Percentiles rank a stretch among this genome's conserved stretches.
Evolutionary conservation across 2,329 filamentous ascomycete species (phyloP).

Genomic region (Penicillium sp.): DNA sequence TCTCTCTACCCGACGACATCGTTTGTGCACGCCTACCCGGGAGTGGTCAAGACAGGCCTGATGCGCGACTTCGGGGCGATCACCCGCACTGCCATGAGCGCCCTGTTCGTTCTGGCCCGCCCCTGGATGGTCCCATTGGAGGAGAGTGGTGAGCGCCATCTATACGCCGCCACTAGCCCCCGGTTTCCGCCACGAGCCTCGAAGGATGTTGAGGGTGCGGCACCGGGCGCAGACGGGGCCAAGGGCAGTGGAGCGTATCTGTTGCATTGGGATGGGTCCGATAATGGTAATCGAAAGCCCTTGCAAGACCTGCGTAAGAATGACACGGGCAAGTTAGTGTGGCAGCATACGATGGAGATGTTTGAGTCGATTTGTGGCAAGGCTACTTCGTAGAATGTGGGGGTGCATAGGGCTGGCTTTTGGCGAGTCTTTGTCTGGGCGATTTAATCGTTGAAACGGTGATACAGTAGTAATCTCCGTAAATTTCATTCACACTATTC

Average conservation of each 20-base stretch:
- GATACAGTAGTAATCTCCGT: too few relatives aligned
- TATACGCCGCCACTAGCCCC: slow-evolving; percentile 20
- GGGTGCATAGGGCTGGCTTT: background rate
- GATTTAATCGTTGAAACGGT: background rate
- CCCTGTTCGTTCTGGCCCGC: slow-evolving; percentile 5
- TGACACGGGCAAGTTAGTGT: slow-evolving; percentile 14
- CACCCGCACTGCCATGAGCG: slow-evolving; percentile 6
- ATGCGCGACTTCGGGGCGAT: slow-evolving; percentile 11
- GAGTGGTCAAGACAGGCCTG: slow-evolving; percentile 39
- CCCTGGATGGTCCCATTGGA: slow-evolving; percentile 15
- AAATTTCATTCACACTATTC: too few relatives aligned
- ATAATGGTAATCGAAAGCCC: slow-evolving; percentile 10
- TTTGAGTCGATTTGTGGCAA: slow-evolving; percentile 18
- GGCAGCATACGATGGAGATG: slow-evolving; percentile 18
- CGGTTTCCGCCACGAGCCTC: slow-evolving; percentile 11
- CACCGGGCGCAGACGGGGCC: slow-evolving; percentile 14
- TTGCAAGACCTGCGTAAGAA: slow-evolving; percentile 15
- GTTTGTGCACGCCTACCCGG: slow-evolving; percentile 54
- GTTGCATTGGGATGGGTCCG: slow-evolving; percentile 14
- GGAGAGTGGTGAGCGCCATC: slow-evolving; percentile 20
- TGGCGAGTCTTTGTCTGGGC: background rate
- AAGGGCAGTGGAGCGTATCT: slow-evolving; percentile 21
- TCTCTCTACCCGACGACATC: slow-evolving; percentile 47
- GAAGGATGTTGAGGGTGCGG: slow-evolving; percentile 6
- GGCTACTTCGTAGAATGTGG: background rate